Evolutionary conservation across 1,139 yeast genomes (phyloP).

Genomic region (Casaregolazyma suthepensis): DNA sequence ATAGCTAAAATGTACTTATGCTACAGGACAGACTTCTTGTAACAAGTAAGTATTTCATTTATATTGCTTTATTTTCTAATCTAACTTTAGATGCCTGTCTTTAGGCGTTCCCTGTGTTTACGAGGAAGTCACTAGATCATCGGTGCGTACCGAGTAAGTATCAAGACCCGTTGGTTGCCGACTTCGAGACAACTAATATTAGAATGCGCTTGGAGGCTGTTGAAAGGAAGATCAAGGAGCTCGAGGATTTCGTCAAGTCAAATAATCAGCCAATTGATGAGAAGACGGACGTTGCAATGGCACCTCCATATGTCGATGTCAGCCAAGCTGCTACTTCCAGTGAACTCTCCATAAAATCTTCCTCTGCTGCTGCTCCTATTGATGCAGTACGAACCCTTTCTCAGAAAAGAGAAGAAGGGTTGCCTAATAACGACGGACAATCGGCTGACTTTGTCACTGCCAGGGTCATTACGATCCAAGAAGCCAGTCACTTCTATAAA

Average conservation of each 20-base stretch:
- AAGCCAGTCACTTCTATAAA: constrained; percentile 1
- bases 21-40: neutral
- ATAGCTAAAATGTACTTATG: constrained; percentile 4
- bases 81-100: constrained; percentile 3
- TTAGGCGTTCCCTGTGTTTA: neutral
- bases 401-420: neutral
- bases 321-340: neutral
- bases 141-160: constrained; percentile 7
- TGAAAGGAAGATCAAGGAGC: neutral
- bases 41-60: neutral
- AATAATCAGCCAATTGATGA: neutral
- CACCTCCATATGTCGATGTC: neutral
- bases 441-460: constrained; percentile 2
- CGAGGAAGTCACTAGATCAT: constrained; percentile 6
- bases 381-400: constrained; percentile 6
- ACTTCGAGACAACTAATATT: neutral
- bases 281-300: neutral
- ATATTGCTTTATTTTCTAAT: no score
- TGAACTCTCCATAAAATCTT: neutral
- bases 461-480: neutral
- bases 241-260: constrained; percentile 1
- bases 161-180: neutral
- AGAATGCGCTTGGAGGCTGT: constrained; percentile 4
- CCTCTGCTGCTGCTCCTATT: constrained; percentile 6
- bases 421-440: neutral